Percentiles rank a stretch among this genome's conserved stretches.
These are phyloP conservation scores for Chloranthus sessilifolius DNA, from an alignment of 164 flowering plant species.

Conservation along the genomic window DNA sequence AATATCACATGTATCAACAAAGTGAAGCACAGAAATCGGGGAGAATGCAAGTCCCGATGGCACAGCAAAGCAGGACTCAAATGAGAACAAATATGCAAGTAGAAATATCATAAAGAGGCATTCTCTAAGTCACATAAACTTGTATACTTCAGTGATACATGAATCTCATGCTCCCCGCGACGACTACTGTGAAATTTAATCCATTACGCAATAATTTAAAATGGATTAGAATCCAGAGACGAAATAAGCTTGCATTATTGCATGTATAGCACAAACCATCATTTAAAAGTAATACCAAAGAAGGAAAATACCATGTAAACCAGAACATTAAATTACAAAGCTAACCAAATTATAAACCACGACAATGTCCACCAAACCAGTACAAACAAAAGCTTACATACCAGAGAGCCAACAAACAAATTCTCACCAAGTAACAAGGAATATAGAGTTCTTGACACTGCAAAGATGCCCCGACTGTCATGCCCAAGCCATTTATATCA, in stretches of 20 bases:
- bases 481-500: constrained; percentile 16
- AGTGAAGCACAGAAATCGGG: too few species aligned
- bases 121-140: background rate
- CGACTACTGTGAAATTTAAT: too few species aligned
- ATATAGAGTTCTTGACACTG: constrained; percentile 22
- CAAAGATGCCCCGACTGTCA: constrained; percentile 20
- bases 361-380: constrained; percentile 22
- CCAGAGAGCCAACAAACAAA: constrained; percentile 22
- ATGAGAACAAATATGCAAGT: too few species aligned
- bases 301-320: constrained; percentile 14
- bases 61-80: too few species aligned
- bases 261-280: too few species aligned
- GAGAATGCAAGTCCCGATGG: too few species aligned
- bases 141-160: background rate
- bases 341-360: constrained; percentile 20
- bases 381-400: constrained; percentile 27
- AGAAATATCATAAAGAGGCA: too few species aligned
- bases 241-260: background rate
- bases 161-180: background rate
- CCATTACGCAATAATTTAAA: background rate
- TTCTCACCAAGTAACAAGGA: constrained; percentile 22
- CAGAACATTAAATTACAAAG: constrained; percentile 16
- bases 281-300: constrained; percentile 6
- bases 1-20: too few species aligned
- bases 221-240: background rate